phyloP scores from a whole-genome alignment of 2,329 filamentous ascomycete genomes.

The Trichoderma asperellum region DNA sequence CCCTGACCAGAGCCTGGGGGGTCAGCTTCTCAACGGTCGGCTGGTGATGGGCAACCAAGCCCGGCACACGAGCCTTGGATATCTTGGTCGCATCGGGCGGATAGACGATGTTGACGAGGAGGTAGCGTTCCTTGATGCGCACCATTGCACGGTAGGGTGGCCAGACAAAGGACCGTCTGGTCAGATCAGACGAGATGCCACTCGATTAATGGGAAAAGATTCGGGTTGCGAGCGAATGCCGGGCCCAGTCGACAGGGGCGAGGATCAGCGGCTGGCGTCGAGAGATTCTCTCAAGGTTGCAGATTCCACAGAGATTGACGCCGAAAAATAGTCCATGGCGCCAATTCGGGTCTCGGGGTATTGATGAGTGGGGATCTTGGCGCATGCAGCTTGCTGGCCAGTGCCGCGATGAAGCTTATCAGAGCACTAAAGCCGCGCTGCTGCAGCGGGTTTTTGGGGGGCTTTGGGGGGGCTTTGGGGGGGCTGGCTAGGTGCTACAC shows the following conservation, averaged over 20 bases:
- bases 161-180: background rate
- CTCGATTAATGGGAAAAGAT: background rate
- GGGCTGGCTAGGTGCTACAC: constrained; percentile 1
- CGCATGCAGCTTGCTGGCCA: background rate
- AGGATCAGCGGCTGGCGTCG: background rate
- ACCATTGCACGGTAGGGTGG: constrained; percentile 66
- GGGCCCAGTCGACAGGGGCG: background rate
- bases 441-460: background rate
- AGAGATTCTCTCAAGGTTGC: constrained; percentile 1
- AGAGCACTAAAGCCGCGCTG: constrained; percentile 13
- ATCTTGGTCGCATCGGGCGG: constrained; percentile 57
- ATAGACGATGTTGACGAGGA: constrained; percentile 93
- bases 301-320: background rate
- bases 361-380: background rate
- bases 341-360: constrained; percentile 23
- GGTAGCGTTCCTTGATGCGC: constrained; percentile 92
- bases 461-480: background rate
- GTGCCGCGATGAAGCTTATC: constrained; percentile 16
- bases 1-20: constrained; percentile 65
- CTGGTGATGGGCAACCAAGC: constrained; percentile 74
- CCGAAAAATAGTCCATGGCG: constrained; percentile 28
- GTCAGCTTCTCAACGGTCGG: constrained; percentile 76
- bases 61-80: constrained; percentile 49
- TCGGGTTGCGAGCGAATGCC: constrained; percentile 15
- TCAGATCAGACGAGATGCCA: background rate